Percentiles rank a stretch among this genome's conserved stretches.
These are phyloP conservation scores for Hypoxylon sp. DNA, from an alignment of 2,329 filamentous ascomycete species.

Conservation along the genomic window DNA sequence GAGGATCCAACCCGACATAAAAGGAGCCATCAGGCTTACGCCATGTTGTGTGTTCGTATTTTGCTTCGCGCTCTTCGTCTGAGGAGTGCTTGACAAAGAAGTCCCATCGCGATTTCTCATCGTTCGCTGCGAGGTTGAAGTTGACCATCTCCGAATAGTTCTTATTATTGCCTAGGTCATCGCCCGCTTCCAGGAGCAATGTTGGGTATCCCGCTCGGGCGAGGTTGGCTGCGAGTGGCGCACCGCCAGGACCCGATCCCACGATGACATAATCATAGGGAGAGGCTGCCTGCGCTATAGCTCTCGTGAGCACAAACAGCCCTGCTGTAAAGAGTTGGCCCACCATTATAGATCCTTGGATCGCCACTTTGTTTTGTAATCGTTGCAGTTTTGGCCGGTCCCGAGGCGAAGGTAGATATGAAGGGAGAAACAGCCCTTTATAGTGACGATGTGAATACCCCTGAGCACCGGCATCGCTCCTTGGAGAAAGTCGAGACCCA, in stretches of 20 bases:
- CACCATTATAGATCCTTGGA: constrained; percentile 37
- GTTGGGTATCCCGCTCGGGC: constrained; percentile 68
- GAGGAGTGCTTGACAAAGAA: constrained; percentile 70
- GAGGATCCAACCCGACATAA: constrained; percentile 54
- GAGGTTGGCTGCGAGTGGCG: constrained; percentile 67
- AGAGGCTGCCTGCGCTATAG: constrained; percentile 33
- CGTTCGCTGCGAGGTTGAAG: constrained; percentile 59
- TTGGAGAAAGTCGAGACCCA: constrained; percentile 21
- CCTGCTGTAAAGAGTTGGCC: constrained; percentile 38
- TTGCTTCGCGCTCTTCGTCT: constrained; percentile 66
- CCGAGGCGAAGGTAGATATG: background rate
- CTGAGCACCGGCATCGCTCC: background rate
- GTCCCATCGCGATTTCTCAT: constrained; percentile 65
- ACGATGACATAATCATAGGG: constrained; percentile 63
- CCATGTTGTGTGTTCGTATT: constrained; percentile 53
- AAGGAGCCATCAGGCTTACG: constrained; percentile 51
- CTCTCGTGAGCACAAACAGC: constrained; percentile 39
- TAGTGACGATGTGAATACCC: constrained; percentile 17
- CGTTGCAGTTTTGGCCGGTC: background rate
- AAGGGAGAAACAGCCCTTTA: constrained; percentile 28
- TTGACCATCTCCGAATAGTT: constrained; percentile 52
- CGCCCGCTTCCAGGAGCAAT: constrained; percentile 69
- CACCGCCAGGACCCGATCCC: constrained; percentile 69
- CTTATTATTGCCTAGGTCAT: constrained; percentile 59
- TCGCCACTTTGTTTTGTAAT: background rate